Evolutionary conservation across 208 protist species (phyloP), one percentile per base, ranked within the genome.

Genomic region (Leptomonas pyrrhocoris): DNA sequence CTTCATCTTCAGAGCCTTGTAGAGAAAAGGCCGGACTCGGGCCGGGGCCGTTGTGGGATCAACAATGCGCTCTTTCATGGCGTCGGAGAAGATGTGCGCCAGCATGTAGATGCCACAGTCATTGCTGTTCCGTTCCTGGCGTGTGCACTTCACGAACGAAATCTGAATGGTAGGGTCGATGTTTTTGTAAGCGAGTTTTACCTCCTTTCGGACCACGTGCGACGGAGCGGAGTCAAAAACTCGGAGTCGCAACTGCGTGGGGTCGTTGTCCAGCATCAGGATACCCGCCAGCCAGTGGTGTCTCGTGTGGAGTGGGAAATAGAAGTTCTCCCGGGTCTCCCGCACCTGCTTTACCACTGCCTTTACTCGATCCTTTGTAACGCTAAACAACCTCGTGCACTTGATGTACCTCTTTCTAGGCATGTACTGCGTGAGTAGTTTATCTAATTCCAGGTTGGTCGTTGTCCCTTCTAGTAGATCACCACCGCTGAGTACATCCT

Each of bases 171-270:
- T 5, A 21, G 50, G 25, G 50, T 9, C 23, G 6, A 55, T 6
- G 12, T 55, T 55, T 11, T 21, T 21, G 50, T 15, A 31, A 19
- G 25, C 21, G 11, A 7, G 25, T 11, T 25, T 27, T 11, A 45
- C 50, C 11, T 55, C 50, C 31, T 31, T 55, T 9, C 50, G 50
- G 23, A 55, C 19, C 8, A 31, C 25, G 19, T 4, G 12, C 12
- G 50, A 55, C 19, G 50, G 50, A 8, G 19, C 50, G 11, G 50
- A 55, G 50, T 55, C 50, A 21, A 55, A 55, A 5, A 55, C 50
- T 31, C 50, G 50, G 5, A 55, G 50, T 31, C 50, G 15, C 11
- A 55, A 5, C 25, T 9, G 7, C 18, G 5, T 27, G 11, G 5
- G 18, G 23, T 31, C 50, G 0, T 55, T 18, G 23, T 55, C 7